Percentiles rank a stretch among this genome's conserved stretches.
Conservation (phyloP, 345 rosid species). For the Streptanthus diversifolius region DNA sequence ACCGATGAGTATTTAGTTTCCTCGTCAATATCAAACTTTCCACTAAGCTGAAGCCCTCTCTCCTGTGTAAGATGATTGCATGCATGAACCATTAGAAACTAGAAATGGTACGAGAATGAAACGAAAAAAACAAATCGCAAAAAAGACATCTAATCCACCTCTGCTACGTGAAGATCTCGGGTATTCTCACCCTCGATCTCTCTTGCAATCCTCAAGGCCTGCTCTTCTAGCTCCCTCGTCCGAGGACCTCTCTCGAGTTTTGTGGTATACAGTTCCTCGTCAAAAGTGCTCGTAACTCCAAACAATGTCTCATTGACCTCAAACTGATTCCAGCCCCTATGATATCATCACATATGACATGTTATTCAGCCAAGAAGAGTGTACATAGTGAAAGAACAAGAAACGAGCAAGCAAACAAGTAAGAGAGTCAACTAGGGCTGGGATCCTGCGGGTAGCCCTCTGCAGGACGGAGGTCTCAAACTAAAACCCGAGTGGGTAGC, state of each 20-base stretch:
- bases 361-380: neutral
- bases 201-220: constrained; percentile 83
- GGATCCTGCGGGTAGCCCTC: neutral
- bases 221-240: constrained; percentile 60
- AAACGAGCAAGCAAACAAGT: neutral
- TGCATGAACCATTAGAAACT: constrained; percentile 3
- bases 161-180: constrained; percentile 88
- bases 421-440: neutral
- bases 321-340: constrained; percentile 93
- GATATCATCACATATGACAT: constrained; percentile 9
- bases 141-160: constrained; percentile 48
- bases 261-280: constrained; percentile 90
- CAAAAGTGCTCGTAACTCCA: constrained; percentile 88
- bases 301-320: constrained; percentile 68
- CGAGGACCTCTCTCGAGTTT: constrained; percentile 86
- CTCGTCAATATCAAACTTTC: constrained; percentile 65
- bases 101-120: neutral
- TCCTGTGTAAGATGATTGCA: constrained; percentile 49
- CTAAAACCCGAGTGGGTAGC: too few relatives aligned
- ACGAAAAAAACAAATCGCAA: neutral
- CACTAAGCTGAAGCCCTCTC: constrained; percentile 70
- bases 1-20: constrained; percentile 89
- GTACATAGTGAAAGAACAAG: neutral
- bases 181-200: constrained; percentile 95
- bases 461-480: too few relatives aligned